Evolutionary conservation across 1,284 basidiomycete species (phyloP), one percentile per base, ranked within the genome.

Genomic region (Thecaphora thlaspeos): DNA sequence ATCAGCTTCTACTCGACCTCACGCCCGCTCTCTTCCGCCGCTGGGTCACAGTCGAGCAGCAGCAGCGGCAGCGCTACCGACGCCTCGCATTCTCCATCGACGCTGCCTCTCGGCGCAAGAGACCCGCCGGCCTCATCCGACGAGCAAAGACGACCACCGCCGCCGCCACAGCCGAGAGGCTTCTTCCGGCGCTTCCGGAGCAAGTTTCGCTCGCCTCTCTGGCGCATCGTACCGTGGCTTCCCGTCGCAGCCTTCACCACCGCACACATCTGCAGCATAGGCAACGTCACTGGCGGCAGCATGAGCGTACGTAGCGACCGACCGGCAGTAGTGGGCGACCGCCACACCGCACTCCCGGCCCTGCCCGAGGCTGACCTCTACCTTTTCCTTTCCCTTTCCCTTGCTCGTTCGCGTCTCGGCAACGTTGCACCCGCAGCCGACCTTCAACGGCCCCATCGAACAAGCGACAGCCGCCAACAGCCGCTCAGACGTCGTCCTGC

Each of bases 401-500:
- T n/a, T n/a, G n/a, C n/a, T n/a, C n/a, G n/a, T n/a, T n/a, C n/a
- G n/a, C n/a, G n/a, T n/a, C n/a, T n/a, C n/a, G n/a, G n/a, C n/a
- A n/a, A n/a, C n/a, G n/a, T n/a, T n/a, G n/a, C n/a, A n/a, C n/a
- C n/a, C 11, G 30, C 51, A 55, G 18, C 61, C 64, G 17, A 63
- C 62, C 2, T 57, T 65, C 58, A 65, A 65, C 30, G 58, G 58
- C 1, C 55, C 51, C 2, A 45, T 48, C 34, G 11, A 15, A 8
- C 23, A 38, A 10, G 54, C 57, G 1, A 41, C 23, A 2, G 15
- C 65, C 79, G 77, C 81, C 79, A 24, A 81, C 80, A 3, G 79
- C 79, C 71, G 82, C 2, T 82, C 69, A 39, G 82, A 83, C 60
- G 77, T 82, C 2, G 81, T 83, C 23, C 68, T 83, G 4, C 73